Percentiles rank a stretch among this genome's conserved stretches.
Evolutionary conservation across 306 rosid species (phyloP).

Genomic region (Inga laurina): DNA sequence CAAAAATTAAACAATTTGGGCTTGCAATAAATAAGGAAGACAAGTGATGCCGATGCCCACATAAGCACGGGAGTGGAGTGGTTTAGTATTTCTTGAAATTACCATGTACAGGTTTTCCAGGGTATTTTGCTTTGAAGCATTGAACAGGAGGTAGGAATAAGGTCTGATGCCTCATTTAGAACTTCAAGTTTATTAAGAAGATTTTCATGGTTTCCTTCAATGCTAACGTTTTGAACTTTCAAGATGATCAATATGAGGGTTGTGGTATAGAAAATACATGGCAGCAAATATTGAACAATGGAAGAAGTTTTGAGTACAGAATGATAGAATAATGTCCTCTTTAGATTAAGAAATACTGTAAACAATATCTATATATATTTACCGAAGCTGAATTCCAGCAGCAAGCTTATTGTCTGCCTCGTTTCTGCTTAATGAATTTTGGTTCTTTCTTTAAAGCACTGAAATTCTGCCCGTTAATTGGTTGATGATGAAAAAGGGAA

Average conservation of each 20-base stretch:
- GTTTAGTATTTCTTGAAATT: background rate
- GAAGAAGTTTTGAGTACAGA: background rate
- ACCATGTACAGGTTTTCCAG: background rate
- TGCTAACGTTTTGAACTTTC: background rate
- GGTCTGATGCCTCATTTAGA: background rate
- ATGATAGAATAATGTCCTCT: background rate
- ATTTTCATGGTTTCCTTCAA: slow-evolving; percentile 15
- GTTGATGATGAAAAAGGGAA: background rate
- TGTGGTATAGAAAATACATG: background rate
- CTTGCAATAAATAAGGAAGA: slow-evolving; percentile 17
- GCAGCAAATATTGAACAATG: background rate
- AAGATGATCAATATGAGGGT: background rate
- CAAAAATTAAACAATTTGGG: background rate
- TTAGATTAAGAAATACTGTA: background rate
- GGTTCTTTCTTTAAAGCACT: background rate
- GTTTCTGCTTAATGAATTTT: background rate
- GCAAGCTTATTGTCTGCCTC: background rate
- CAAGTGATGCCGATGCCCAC: background rate
- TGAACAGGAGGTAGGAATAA: background rate
- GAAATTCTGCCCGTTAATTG: background rate
- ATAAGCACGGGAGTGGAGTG: background rate
- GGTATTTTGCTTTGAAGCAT: slow-evolving; percentile 10
- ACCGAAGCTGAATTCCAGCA: background rate
- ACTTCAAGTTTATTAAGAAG: slow-evolving; percentile 2
- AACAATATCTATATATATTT: background rate